Evolutionary conservation across 2,329 filamentous ascomycete genomes (phyloP).

Genomic region (Nemania bipapillata): DNA sequence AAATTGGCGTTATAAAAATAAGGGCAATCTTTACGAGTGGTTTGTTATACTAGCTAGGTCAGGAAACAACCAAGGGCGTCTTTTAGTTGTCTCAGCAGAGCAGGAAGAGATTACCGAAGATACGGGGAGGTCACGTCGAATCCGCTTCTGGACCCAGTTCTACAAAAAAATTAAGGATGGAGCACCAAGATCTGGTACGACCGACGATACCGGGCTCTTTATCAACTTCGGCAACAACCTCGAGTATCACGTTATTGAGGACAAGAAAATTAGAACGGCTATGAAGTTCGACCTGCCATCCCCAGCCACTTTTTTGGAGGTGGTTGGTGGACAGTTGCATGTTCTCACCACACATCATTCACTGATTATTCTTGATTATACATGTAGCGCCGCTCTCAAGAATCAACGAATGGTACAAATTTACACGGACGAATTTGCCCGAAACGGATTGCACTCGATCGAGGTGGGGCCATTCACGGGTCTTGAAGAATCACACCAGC

Average conservation of each 20-base stretch:
- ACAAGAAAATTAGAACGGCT: constrained; percentile 63
- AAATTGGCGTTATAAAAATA: constrained; percentile 71
- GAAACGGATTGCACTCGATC: constrained; percentile 60
- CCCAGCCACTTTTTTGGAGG: constrained; percentile 61
- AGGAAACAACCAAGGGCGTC: constrained; percentile 56
- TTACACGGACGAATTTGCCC: constrained; percentile 60
- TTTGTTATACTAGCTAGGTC: constrained; percentile 67
- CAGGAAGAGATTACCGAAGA: constrained; percentile 38
- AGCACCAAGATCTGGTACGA: constrained; percentile 67
- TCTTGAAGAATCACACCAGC: constrained; percentile 50
- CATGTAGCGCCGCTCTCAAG: constrained; percentile 51
- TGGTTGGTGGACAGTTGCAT: constrained; percentile 61
- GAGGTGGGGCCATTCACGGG: constrained; percentile 52
- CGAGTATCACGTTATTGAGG: constrained; percentile 67
- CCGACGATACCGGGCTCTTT: constrained; percentile 66
- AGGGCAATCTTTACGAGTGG: constrained; percentile 69
- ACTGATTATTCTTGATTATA: constrained; percentile 64
- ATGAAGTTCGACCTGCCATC: constrained; percentile 64
- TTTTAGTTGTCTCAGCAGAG: constrained; percentile 67
- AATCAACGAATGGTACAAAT: constrained; percentile 54
- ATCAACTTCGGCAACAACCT: constrained; percentile 64
- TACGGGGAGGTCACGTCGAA: constrained; percentile 48
- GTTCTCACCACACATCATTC: constrained; percentile 67
- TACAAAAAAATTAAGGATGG: constrained; percentile 58
- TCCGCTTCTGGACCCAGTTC: constrained; percentile 64